Conservation (phyloP, 2,329 filamentous ascomycete genomes). For the Raffaelea albimanens region DNA sequence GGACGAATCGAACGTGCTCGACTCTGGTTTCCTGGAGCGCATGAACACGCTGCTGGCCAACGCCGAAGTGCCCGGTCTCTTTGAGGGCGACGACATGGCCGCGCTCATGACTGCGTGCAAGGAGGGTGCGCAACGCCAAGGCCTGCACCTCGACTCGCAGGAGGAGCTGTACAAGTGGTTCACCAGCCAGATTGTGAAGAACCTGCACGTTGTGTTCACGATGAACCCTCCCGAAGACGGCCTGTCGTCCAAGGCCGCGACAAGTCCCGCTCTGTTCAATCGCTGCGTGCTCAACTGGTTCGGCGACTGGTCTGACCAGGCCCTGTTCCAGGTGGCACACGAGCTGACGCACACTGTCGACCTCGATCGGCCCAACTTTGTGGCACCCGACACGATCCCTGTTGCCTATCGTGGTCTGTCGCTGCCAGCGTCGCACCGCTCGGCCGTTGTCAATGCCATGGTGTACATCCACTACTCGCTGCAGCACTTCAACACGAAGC, state of each 20-base stretch:
- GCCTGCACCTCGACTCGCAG: constrained; percentile 87
- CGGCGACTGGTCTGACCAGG: constrained; percentile 98
- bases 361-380: constrained; percentile 77
- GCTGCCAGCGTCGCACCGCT: constrained; percentile 80
- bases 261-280: constrained; percentile 97
- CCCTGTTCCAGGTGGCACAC: constrained; percentile 91
- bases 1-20: constrained; percentile 97
- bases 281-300: constrained; percentile 99
- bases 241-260: constrained; percentile 89
- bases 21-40: constrained; percentile 95
- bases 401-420: constrained; percentile 81
- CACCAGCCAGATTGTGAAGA: constrained; percentile 97
- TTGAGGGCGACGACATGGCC: constrained; percentile 97
- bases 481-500: constrained; percentile 76
- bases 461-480: constrained; percentile 97
- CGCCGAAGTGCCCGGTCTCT: constrained; percentile 96
- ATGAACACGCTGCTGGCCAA: constrained; percentile 99
- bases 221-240: constrained; percentile 99
- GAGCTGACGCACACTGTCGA: constrained; percentile 96
- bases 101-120: constrained; percentile 99
- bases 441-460: constrained; percentile 95
- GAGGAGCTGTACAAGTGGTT: constrained; percentile 99
- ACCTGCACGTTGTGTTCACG: constrained; percentile 97
- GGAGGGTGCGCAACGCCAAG: constrained; percentile 93
- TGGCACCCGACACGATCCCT: constrained; percentile 81